Evolutionary conservation across 202 grass and related monocot species (phyloP), one percentile per base, ranked within the genome.

Genomic region (Digitaria exilis): DNA sequence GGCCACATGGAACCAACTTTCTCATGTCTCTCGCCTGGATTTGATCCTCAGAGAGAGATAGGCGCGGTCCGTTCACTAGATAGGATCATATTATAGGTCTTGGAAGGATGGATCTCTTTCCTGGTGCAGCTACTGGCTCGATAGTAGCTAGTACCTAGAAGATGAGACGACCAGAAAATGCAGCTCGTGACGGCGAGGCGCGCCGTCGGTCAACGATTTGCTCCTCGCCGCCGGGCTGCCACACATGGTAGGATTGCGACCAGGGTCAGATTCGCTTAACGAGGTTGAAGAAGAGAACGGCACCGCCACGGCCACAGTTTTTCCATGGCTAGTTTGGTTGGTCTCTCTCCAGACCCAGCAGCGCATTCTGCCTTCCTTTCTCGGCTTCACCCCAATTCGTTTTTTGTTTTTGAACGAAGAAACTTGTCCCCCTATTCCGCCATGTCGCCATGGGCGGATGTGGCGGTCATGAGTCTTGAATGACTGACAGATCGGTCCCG

Each of bases 1-100:
- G 74, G 55, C 74, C 71, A 85, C 82, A 85, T 57, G 78, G 56
- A 85, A 57, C 87, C 82, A 82, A 89, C 82, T 82, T 22, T 82
- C 87, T 57, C 87, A 65, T 89, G 87, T 65, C 85, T 30, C 87
- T 56, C 78, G 48, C 82, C 82, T 54, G 35, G 35, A 37, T 37
- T 37, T 56, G 31, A 48, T 65, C 21, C 2, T 17, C 21, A 41
- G 34, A 16, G 1, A 25, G 11, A 21, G 16, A 3, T 24, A 31
- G 25, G 24, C 41, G 22, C 22, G 39, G 41, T 46, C 67, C 46
- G 42, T 42, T 26, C 68, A 29, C 22, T 10, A 48, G 42, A 70
- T 10, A 52, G 67, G 42, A 70, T 70, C 37, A 25, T 0, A 7
- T 45, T 13, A 13, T 25, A 1, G 69, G 69, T 2, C 29, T 15